phyloP scores from a whole-genome alignment of 495 filamentous ascomycete genomes.

The Aspergillus taichungensis region DNA sequence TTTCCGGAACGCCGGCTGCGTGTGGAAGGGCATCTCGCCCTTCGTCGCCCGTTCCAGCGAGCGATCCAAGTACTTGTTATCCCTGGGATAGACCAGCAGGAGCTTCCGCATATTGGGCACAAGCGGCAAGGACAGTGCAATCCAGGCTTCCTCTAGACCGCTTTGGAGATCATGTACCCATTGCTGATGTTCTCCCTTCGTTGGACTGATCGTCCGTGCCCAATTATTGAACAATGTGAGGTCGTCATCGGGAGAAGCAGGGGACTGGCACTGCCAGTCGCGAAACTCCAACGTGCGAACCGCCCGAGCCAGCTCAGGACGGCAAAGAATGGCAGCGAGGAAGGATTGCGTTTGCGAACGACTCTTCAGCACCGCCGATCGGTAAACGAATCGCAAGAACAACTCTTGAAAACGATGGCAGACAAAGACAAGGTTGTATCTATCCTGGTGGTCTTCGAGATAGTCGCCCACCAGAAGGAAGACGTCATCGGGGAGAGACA shows the following conservation, averaged over 20 bases:
- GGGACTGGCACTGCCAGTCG: conserved; percentile 10
- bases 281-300: conserved; percentile 19
- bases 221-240: conserved; percentile 6
- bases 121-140: conserved; percentile 20
- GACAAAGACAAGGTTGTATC: conserved; percentile 26
- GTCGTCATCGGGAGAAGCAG: conserved; percentile 1
- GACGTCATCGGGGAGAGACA: conserved; percentile 21
- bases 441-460: conserved; percentile 17
- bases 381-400: conserved; percentile 21
- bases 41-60: conserved; percentile 15
- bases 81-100: conserved; percentile 13
- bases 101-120: conserved; percentile 20
- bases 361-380: conserved; percentile 11
- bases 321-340: conserved; percentile 12
- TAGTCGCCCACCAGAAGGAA: conserved; percentile 24
- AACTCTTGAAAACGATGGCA: conserved; percentile 23
- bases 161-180: conserved; percentile 19
- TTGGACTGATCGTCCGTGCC: conserved; percentile 9
- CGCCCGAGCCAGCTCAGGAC: conserved; percentile 17
- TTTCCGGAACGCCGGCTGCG: conserved; percentile 8
- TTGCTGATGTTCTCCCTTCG: conserved; percentile 12
- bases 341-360: conserved; percentile 16
- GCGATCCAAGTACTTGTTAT: conserved; percentile 14
- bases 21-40: conserved; percentile 13
- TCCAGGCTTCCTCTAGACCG: conserved; percentile 23